phyloP scores from a whole-genome alignment of 2,329 filamentous ascomycete species.

The Colletotrichum paranaense region DNA sequence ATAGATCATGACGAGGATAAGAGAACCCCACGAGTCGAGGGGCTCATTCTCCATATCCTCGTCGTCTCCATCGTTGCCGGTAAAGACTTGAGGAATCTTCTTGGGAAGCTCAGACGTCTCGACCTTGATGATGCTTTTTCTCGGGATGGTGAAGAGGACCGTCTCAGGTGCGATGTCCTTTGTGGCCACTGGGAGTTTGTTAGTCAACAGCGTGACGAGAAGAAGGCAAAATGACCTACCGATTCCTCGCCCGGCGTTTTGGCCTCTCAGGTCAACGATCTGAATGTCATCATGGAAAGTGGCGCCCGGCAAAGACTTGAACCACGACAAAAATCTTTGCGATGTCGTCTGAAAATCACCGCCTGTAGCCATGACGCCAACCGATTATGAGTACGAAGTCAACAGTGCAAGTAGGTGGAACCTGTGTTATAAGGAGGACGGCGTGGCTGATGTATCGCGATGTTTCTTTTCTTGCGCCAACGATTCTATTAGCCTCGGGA shows the following conservation, averaged over 20 bases:
- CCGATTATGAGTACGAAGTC: rapidly evolving
- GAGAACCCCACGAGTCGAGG: slow-evolving; percentile 66
- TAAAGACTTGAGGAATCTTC: slow-evolving; percentile 66
- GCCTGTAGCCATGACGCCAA: slow-evolving; percentile 39
- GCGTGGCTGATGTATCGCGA: neutral
- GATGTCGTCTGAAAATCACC: slow-evolving; percentile 56
- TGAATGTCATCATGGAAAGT: slow-evolving; percentile 64
- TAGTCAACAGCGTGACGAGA: neutral
- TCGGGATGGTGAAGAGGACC: slow-evolving; percentile 83
- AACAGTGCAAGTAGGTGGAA: neutral
- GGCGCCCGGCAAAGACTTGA: slow-evolving; percentile 61
- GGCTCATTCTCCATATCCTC: slow-evolving; percentile 49
- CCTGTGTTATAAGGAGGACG: neutral
- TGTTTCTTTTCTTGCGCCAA: neutral
- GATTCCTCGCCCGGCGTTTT: slow-evolving; percentile 66
- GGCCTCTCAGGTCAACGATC: slow-evolving; percentile 63
- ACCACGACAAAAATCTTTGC: slow-evolving; percentile 64
- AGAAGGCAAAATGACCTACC: slow-evolving; percentile 48
- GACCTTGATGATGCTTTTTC: slow-evolving; percentile 75
- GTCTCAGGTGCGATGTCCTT: slow-evolving; percentile 79
- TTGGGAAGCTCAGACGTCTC: slow-evolving; percentile 76
- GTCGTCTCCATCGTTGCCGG: slow-evolving; percentile 44
- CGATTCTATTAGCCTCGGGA: neutral
- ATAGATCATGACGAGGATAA: slow-evolving; percentile 85
- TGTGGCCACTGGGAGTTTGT: slow-evolving; percentile 68